phyloP scores from a whole-genome alignment of 2,329 filamentous ascomycete species.

The Phaeoacremonium minimum region DNA sequence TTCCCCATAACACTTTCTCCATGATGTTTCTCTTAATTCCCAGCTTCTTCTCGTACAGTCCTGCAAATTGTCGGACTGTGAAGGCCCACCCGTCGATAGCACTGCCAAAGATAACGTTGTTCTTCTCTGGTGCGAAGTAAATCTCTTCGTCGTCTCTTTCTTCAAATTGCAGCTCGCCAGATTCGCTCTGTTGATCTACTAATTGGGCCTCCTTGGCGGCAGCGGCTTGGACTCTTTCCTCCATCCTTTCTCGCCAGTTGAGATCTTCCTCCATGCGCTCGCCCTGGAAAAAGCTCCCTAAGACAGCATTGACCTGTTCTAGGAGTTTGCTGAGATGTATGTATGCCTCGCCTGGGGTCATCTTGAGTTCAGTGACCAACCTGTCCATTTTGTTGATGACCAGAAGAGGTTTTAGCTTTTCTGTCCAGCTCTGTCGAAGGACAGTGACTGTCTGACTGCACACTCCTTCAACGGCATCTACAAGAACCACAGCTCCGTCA shows the following conservation, averaged over 20 bases:
- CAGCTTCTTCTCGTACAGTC: conserved; percentile 92
- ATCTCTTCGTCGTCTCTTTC: conserved; percentile 94
- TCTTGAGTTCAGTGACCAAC: conserved; percentile 87
- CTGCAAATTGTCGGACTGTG: conserved; percentile 89
- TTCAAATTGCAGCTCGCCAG: conserved; percentile 69
- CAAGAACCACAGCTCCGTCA: conserved; percentile 88
- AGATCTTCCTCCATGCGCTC: conserved; percentile 98
- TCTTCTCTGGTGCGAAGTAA: conserved; percentile 96
- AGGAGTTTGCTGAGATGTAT: conserved; percentile 83
- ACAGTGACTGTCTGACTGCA: conserved; percentile 99
- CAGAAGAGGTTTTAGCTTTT: conserved; percentile 89
- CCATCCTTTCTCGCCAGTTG: conserved; percentile 90
- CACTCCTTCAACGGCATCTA: conserved; percentile 95
- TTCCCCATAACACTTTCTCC: conserved; percentile 95
- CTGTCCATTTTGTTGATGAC: conserved; percentile 99
- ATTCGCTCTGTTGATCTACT: conserved; percentile 45
- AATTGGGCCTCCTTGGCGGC: conserved; percentile 53
- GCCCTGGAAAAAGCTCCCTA: conserved; percentile 96
- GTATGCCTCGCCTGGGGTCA: conserved; percentile 87
- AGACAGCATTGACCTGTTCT: conserved; percentile 94
- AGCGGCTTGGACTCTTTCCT: conserved; percentile 74
- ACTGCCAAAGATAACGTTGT: conserved; percentile 98
- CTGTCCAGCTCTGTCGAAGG: conserved; percentile 88
- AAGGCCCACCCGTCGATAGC: conserved; percentile 99
- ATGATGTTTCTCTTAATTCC: conserved; percentile 85